Evolutionary conservation across 306 rosid species (phyloP).

Genomic region (Lathyrus oleraceus): DNA sequence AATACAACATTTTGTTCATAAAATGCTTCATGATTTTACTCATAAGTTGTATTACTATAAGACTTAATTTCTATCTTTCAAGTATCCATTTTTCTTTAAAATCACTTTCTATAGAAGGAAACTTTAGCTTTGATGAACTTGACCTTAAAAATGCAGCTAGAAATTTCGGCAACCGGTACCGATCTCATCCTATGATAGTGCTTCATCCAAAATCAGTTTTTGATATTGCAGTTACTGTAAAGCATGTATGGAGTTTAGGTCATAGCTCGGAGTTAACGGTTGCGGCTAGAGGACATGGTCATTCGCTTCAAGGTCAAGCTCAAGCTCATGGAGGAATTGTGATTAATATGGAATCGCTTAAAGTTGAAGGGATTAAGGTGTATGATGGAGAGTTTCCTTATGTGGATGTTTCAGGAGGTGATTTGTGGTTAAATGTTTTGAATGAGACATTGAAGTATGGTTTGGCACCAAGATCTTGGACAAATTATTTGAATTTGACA

Average conservation of each 20-base stretch:
- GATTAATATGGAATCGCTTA: conserved; percentile 81
- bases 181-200: conserved; percentile 65
- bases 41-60: conserved; percentile 53
- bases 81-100: conserved; percentile 53
- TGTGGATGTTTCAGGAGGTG: conserved; percentile 90
- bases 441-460: conserved; percentile 81
- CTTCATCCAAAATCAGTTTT: conserved; percentile 78
- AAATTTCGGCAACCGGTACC: conserved; percentile 89
- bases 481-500: conserved; percentile 89
- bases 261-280: conserved; percentile 69
- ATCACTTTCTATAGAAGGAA: conserved; percentile 71
- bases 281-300: conserved; percentile 98
- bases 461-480: conserved; percentile 94
- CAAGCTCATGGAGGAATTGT: conserved; percentile 87
- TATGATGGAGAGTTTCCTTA: conserved; percentile 62
- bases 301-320: conserved; percentile 93
- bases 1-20: conserved; percentile 48
- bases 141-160: conserved; percentile 64
- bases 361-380: conserved; percentile 55
- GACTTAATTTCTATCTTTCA: conserved; percentile 55
- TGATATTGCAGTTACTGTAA: conserved; percentile 69
- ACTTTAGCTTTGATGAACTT: conserved; percentile 63
- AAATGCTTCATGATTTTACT: conserved; percentile 60
- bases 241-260: conserved; percentile 77
- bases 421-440: conserved; percentile 88